Evolutionary conservation across 306 rosid genomes (phyloP), one percentile per base, ranked within the genome.

Genomic region (Coriaria nepalensis): DNA sequence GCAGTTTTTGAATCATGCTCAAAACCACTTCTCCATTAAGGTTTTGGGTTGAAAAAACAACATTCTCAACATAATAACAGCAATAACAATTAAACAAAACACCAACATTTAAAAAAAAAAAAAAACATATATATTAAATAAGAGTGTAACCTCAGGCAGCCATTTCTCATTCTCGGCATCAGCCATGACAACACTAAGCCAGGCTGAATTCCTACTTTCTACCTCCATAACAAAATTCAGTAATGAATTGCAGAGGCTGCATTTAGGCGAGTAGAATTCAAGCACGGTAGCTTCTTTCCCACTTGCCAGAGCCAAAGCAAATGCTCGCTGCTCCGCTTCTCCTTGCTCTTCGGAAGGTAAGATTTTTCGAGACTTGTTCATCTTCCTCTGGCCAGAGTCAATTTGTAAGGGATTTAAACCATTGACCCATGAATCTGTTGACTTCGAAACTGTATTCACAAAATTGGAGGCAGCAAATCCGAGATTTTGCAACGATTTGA

Each of bases 91-190:
- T n/a, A n/a, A n/a, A n/a, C n/a, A n/a, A n/a, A n/a, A n/a, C n/a
- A n/a, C n/a, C n/a, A n/a, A n/a, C n/a, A n/a, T n/a, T n/a, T n/a
- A n/a, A n/a, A n/a, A n/a, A n/a, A n/a, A n/a, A n/a, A n/a, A n/a
- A n/a, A n/a, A n/a, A 0, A 12, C 15, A 48, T 47, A 50, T 10
- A 37, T 35, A 14, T 3, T 38, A 49, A 37, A 34, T 11, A 36
- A 9, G 20, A 6, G 35, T 9, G 15, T 20, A 60, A 75, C 81
- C 77, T 75, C 81, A 35, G 96, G 94, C 2, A 87, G 69, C 96
- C 96, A 88, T 50, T 72, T 81, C 10, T 77, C 68, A 52, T 83
- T 88, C 76, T 88, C 96, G 13, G 95, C 93, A 60, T 88, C 95
- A 7, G 86, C 96, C 96, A 83, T 76, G 11, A 83, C 93, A 56